Evolutionary conservation across 306 rosid genomes (phyloP).

Genomic region (Quercus rubra): DNA sequence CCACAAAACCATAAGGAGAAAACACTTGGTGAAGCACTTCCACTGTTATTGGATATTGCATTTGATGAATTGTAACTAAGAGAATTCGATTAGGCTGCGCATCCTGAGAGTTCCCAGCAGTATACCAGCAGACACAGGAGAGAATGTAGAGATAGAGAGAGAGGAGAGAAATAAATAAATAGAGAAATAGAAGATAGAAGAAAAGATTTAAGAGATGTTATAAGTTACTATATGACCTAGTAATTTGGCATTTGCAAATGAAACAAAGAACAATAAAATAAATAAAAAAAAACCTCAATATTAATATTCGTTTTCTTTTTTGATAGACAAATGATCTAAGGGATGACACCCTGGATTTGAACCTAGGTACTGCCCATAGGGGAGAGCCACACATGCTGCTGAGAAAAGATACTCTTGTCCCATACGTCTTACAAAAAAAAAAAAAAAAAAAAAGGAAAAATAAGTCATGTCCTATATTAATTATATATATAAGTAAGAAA

Average conservation of each 20-base stretch:
- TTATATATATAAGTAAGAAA: too few relatives aligned
- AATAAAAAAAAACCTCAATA: too few relatives aligned
- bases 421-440: too few relatives aligned
- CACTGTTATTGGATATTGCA: constrained; percentile 99
- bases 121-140: constrained; percentile 50
- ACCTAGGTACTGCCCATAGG: too few relatives aligned
- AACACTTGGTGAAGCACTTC: constrained; percentile 99
- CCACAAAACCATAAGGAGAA: constrained; percentile 97
- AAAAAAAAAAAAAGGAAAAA: too few relatives aligned
- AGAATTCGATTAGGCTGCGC: constrained; percentile 98
- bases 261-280: background rate
- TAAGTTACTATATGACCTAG: background rate
- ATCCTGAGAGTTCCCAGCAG: constrained; percentile 65
- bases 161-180: constrained; percentile 75
- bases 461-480: too few relatives aligned
- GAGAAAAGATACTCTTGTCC: too few relatives aligned
- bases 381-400: too few relatives aligned
- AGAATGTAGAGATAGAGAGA: constrained; percentile 48
- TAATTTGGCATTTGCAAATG: background rate
- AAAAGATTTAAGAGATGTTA: constrained; percentile 24
- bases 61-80: constrained; percentile 96
- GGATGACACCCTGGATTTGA: too few relatives aligned
- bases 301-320: too few relatives aligned
- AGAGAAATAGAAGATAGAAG: constrained; percentile 45
- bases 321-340: too few relatives aligned